Evolutionary conservation across 2,329 filamentous ascomycete species (phyloP).

Genomic region (Aureobasidium zeae): DNA sequence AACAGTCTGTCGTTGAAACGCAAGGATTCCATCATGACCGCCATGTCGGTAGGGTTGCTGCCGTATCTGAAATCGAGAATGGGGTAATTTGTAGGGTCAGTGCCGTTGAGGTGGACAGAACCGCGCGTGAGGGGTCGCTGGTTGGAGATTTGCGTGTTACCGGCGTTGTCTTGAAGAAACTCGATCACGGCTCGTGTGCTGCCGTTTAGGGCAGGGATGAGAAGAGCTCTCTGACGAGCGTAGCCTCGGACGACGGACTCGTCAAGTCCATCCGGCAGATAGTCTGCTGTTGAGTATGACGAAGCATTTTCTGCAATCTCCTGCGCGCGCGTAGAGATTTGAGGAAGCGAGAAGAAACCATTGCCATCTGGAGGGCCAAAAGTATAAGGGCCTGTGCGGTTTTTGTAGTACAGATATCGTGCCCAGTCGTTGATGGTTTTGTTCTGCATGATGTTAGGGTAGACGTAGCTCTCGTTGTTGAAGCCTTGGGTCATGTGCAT

Average conservation of each 20-base stretch:
- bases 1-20: conserved; percentile 27
- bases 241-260: conserved; percentile 22
- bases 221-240: conserved; percentile 21
- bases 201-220: conserved; percentile 22
- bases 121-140: conserved; percentile 26
- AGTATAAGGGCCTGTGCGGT: conserved; percentile 25
- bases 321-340: conserved; percentile 18
- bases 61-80: conserved; percentile 25
- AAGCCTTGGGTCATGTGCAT: conserved; percentile 19
- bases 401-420: conserved; percentile 17
- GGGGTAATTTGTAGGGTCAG: conserved; percentile 19
- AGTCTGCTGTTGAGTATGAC: conserved; percentile 19
- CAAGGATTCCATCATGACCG: conserved; percentile 19
- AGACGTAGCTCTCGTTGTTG: conserved; percentile 18
- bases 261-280: conserved; percentile 20
- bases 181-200: conserved; percentile 23
- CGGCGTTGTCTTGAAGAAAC: conserved; percentile 27
- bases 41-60: conserved; percentile 25
- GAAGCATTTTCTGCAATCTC: conserved; percentile 15
- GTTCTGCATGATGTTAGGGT: conserved; percentile 21
- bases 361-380: conserved; percentile 20
- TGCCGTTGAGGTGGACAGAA: conserved; percentile 22
- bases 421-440: conserved; percentile 22
- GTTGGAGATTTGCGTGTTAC: conserved; percentile 25
- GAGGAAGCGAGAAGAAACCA: conserved; percentile 25